Percentiles rank a stretch among this genome's conserved stretches.
Evolutionary conservation across 2,329 filamentous ascomycete genomes (phyloP).

Genomic region (Aspergillus quadrilineatus): DNA sequence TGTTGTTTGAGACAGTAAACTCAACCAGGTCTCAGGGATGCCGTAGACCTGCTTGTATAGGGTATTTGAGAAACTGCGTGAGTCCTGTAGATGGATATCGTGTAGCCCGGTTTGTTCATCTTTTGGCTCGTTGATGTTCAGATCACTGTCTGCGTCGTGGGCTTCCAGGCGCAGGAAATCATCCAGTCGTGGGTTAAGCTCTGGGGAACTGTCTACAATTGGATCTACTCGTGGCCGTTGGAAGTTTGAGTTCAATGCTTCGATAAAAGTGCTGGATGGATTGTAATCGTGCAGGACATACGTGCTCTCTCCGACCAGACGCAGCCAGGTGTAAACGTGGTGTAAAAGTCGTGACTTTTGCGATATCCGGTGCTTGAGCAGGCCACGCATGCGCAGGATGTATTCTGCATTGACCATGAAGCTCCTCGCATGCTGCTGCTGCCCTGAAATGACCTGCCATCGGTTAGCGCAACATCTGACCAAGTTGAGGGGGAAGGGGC

Average conservation of each 20-base stretch:
- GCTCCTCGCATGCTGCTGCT: slow-evolving; percentile 34
- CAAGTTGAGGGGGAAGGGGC: neutral
- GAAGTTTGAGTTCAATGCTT: slow-evolving; percentile 18
- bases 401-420: slow-evolving; percentile 42
- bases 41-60: slow-evolving; percentile 46
- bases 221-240: neutral
- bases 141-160: slow-evolving; percentile 36
- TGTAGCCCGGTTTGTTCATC: slow-evolving; percentile 32
- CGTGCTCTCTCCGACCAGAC: slow-evolving; percentile 39
- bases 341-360: slow-evolving; percentile 41
- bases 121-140: slow-evolving; percentile 41
- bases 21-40: slow-evolving; percentile 47
- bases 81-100: slow-evolving; percentile 44
- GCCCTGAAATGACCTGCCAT: slow-evolving; percentile 25
- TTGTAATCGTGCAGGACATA: slow-evolving; percentile 33
- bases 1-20: slow-evolving; percentile 46
- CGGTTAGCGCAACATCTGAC: slow-evolving; percentile 4
- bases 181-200: slow-evolving; percentile 29
- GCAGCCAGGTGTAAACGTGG: slow-evolving; percentile 41
- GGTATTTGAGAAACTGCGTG: slow-evolving; percentile 32
- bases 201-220: neutral
- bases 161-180: slow-evolving; percentile 42
- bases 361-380: slow-evolving; percentile 37
- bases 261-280: slow-evolving; percentile 23
- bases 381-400: slow-evolving; percentile 36